Conservation (phyloP, 345 rosid species). For the Excoecaria cochinchinensis region DNA sequence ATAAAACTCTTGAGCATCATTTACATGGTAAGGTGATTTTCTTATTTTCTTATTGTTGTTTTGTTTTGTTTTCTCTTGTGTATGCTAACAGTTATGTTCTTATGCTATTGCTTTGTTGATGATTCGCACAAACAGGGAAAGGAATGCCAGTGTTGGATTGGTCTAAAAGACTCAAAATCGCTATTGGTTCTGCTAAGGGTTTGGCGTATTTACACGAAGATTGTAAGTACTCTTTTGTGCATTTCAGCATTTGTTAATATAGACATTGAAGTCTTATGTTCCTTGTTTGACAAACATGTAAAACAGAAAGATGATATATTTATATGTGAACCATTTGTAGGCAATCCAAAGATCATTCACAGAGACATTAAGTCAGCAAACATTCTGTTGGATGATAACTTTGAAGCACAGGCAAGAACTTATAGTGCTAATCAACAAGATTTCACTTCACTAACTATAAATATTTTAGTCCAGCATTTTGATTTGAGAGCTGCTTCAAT, state of each 20-base stretch:
- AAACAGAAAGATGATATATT: background rate
- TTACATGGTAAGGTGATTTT: constrained; percentile 60
- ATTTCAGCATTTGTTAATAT: background rate
- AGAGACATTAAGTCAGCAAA: constrained; percentile 94
- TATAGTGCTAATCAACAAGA: background rate
- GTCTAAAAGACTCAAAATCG: constrained; percentile 79
- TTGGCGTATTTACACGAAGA: constrained; percentile 97
- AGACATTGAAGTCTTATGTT: background rate
- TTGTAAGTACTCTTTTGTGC: constrained; percentile 50
- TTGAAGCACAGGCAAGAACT: constrained; percentile 75
- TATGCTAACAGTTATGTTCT: background rate
- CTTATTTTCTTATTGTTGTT: background rate
- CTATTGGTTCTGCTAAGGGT: constrained; percentile 95
- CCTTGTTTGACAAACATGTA: background rate
- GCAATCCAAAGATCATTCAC: constrained; percentile 93
- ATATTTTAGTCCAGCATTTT: background rate
- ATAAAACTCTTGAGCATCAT: constrained; percentile 88
- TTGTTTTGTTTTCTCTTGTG: background rate
- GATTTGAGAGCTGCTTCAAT: constrained; percentile 8
- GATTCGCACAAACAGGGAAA: constrained; percentile 40
- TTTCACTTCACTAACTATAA: background rate
- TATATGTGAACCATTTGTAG: constrained; percentile 35
- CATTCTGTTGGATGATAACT: constrained; percentile 71
- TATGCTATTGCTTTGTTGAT: background rate
- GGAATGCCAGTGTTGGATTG: constrained; percentile 70